Evolutionary conservation across 2,329 filamentous ascomycete genomes (phyloP), one percentile per base, ranked within the genome.

Genomic region (Zymoseptoria pseudotritici): DNA sequence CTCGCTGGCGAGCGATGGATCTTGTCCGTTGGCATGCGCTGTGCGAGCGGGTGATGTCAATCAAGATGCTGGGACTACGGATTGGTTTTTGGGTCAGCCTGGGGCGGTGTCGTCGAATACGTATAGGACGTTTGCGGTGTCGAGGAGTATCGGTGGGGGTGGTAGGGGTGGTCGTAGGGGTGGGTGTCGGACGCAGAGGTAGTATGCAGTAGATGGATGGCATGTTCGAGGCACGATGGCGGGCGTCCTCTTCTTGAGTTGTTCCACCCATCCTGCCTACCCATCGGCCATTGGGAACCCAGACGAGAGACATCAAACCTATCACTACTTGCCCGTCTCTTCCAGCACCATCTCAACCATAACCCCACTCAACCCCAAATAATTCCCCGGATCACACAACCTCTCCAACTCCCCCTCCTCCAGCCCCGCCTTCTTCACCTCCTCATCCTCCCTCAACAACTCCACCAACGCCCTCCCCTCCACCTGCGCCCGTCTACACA

Each of bases 321-420:
- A 22, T 22, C 21, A 22, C 21, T 22, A 22, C 21, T 22, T 22
- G 11, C 6, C 36, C 36, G 36, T 46, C 36, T 46, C 50, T 20
- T 24, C 22, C 57, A 70, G 50, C n/a, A 69, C 66, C n/a, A 55
- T 60, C 19, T 69, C 67, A n/a, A 66, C 63, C 67, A 70, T 69
- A 29, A 62, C 58, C 53, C 65, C 64, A 59, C 67, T 69, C 58
- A 69, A 52, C 2, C 68, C 68, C 13, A 70, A 56, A 63, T 70
- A 69, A 54, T 67, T 65, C 6, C 50, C 63, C 19, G 68, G 67
- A 64, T 70, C 63, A 58, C 68, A 70, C 10, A 69, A 55, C 51
- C 55, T 60, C 54, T 59, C 62, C 36, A 70, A 55, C 56, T 69
- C 66, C 20, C 62, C 61, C 21, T 63, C 57, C 13, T 26, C 26